Conservation (phyloP, 2,329 filamentous ascomycete species). For the Trichoderma sp. region DNA sequence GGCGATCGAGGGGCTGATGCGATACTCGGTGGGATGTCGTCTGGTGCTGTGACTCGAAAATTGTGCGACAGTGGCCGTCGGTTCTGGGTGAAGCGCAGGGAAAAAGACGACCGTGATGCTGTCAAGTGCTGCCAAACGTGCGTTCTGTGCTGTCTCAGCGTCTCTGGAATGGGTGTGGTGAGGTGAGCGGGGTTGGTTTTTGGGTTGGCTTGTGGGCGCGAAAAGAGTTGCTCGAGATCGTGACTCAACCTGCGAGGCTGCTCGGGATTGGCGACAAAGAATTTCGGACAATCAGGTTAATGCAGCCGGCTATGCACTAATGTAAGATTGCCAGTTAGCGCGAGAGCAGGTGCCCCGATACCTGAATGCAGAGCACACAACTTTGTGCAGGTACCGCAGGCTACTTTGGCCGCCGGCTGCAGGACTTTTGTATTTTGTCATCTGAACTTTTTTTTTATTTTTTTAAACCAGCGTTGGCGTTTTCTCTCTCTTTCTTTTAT, state of each 20-base stretch:
- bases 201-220: constrained; percentile 12
- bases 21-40: not conserved
- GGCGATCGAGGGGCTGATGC: constrained; percentile 8
- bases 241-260: constrained; percentile 21
- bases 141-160: not conserved
- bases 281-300: constrained; percentile 14
- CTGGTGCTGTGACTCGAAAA: constrained; percentile 6
- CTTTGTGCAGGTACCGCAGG: not conserved
- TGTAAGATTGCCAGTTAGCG: constrained; percentile 11
- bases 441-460: not conserved
- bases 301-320: constrained; percentile 15
- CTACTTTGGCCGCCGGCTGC: not conserved
- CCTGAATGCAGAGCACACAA: not conserved
- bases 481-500: too few species aligned
- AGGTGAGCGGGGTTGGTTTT: constrained; percentile 14
- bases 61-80: constrained; percentile 5
- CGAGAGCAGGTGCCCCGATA: constrained; percentile 13
- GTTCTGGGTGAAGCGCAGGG: not conserved
- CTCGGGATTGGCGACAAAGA: constrained; percentile 7
- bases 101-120: not conserved
- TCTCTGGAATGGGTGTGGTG: constrained; percentile 15
- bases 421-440: not conserved
- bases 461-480: not conserved
- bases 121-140: not conserved
- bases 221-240: constrained; percentile 13